Base-by-base conservation (phyloP, 192 early-diverging fungal genomes). In the Coemansia sp. region DNA sequence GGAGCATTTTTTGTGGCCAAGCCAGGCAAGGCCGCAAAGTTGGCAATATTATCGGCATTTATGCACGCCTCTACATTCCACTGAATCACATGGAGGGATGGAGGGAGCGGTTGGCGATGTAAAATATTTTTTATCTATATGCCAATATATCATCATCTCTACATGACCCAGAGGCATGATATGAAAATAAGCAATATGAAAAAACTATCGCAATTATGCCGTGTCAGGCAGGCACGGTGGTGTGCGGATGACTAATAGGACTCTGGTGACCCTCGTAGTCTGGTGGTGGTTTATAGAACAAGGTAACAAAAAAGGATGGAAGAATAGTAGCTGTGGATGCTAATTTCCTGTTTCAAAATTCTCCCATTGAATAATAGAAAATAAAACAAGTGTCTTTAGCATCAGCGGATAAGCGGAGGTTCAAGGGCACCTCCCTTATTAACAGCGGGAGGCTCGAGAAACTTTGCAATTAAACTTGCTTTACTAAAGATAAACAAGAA, bases 201-300 rank as follows among this genome's bases (percentile, higher is more conserved):
- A 39, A 63, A 69, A 74, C 62, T 54, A 62, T 74, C 73, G 73
- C 73, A 74, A 74, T 69, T 74, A 74, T 43, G 48, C 43, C 18
- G 55, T 52, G 54, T 63, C 68, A 59, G 48, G 45, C 45, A 37
- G 57, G 9, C 39, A 59, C 39, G 18, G 26, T 37, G 37, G 15
- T 41, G 57, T 16, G 39, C 57, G 40, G 57, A n/a, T 59, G 57
- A 59, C 39, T 59, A 59, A 37, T 59, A 59, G 39, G 39, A 9
- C 57, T 59, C 57, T 37, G 51, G 21, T 54, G 51, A 41, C 39
- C 8, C n/a, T 41, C n/a, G 40, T 59, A 59, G 57, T 59, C 57
- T 41, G 57, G 11, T 41, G 39, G 57, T 59, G 57, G 57, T 59
- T 59, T 59, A 37, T 6, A 40, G 57, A 32, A 41, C 9, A 41